Evolutionary conservation across 75 land plant species (phyloP).

Genomic region (Sequoiadendron giganteum): DNA sequence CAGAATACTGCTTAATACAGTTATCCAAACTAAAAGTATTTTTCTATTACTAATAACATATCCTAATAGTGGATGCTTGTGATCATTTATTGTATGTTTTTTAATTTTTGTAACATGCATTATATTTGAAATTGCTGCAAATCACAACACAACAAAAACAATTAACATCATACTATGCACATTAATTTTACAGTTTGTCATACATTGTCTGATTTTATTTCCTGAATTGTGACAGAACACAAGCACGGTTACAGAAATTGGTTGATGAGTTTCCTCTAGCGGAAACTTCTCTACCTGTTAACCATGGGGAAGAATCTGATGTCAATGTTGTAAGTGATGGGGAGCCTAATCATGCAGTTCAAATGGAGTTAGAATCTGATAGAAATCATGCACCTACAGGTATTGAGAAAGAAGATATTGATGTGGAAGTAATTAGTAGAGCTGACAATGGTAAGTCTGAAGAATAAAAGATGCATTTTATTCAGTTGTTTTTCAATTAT

Average conservation of each 20-base stretch:
- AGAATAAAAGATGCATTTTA: not conserved
- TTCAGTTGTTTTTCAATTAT: not conserved
- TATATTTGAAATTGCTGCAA: not conserved
- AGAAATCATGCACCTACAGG: not conserved
- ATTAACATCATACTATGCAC: not conserved
- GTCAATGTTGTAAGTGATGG: conserved; percentile 58
- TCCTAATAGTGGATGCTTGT: not conserved
- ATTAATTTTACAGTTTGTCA: not conserved
- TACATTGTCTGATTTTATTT: not conserved
- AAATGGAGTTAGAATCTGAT: not conserved
- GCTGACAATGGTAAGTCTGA: not conserved
- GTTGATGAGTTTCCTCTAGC: conserved; percentile 38
- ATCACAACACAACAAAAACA: not conserved
- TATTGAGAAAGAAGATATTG: conserved; percentile 11
- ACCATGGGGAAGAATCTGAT: conserved; percentile 61
- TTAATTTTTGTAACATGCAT: not conserved
- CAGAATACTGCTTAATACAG: too few relatives aligned
- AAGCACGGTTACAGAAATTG: conserved; percentile 54
- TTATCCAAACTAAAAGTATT: too few relatives aligned
- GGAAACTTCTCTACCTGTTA: conserved; percentile 20
- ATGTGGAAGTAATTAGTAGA: conserved; percentile 6
- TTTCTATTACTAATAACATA: not conserved
- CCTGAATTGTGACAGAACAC: conserved; percentile 36
- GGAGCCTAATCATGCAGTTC: conserved; percentile 27
- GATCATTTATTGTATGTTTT: not conserved